A percentile compares a stretch with the other conserved stretches of the same genome.
Evolutionary conservation across 2,329 filamentous ascomycete genomes (phyloP).

Genomic region (Penicillium sp.): DNA sequence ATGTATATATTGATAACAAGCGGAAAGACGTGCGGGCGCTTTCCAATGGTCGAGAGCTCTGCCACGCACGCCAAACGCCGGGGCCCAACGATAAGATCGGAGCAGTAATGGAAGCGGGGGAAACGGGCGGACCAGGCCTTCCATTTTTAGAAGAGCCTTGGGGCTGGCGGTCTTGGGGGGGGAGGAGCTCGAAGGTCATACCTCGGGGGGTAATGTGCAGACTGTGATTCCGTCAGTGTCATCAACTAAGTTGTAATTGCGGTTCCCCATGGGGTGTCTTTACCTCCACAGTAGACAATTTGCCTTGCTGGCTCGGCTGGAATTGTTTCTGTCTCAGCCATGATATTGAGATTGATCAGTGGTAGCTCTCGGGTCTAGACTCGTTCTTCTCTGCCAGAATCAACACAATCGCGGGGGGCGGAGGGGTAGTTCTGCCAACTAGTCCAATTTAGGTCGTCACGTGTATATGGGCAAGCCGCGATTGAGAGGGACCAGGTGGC

Average conservation of each 20-base stretch:
- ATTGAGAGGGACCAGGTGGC: background rate
- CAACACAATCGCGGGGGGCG: slow-evolving; percentile 11
- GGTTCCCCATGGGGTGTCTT: slow-evolving; percentile 22
- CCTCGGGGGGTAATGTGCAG: slow-evolving; percentile 64
- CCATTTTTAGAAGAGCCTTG: background rate
- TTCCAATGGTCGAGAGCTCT: slow-evolving; percentile 2
- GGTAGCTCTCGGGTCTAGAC: slow-evolving; percentile 2
- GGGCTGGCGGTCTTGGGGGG: background rate
- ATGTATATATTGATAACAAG: background rate
- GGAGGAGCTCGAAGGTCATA: slow-evolving; percentile 39
- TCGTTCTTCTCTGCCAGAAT: background rate
- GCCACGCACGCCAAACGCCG: slow-evolving; percentile 1
- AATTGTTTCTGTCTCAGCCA: slow-evolving; percentile 24
- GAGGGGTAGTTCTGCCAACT: slow-evolving; percentile 13
- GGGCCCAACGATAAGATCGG: background rate
- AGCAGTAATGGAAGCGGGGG: background rate
- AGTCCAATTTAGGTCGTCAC: slow-evolving; percentile 5
- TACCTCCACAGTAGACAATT: slow-evolving; percentile 61
- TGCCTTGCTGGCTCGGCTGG: slow-evolving; percentile 47
- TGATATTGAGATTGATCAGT: background rate
- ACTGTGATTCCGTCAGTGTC: slow-evolving; percentile 43
- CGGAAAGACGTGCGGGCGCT: background rate
- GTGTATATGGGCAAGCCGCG: background rate
- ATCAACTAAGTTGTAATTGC: background rate
- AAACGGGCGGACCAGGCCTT: background rate